phyloP scores from a whole-genome alignment of 2,329 filamentous ascomycete genomes.

The Teratosphaeria viscida region DNA sequence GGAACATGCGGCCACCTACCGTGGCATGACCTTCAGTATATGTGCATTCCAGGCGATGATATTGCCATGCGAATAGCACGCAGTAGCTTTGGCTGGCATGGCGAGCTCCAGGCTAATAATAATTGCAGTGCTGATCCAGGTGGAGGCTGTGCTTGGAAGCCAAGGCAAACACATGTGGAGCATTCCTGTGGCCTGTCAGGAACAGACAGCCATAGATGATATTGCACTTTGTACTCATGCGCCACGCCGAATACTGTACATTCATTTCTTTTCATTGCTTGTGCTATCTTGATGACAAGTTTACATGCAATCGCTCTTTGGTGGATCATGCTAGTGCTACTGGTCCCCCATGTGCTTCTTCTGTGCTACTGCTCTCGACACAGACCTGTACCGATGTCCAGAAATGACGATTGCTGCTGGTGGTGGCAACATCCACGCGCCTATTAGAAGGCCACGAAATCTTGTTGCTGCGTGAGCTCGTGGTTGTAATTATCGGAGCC shows the following conservation, averaged over 20 bases:
- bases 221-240: background rate
- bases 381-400: background rate
- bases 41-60: background rate
- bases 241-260: background rate
- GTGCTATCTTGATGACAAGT: background rate
- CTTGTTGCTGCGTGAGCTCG: conserved; percentile 43
- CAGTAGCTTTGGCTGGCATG: background rate
- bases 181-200: background rate
- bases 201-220: too few relatives aligned
- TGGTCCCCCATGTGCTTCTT: background rate
- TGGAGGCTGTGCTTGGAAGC: conserved; percentile 4
- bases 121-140: background rate
- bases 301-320: background rate
- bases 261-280: background rate
- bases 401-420: background rate
- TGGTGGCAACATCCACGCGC: background rate
- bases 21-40: background rate
- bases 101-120: conserved; percentile 2
- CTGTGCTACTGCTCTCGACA: background rate
- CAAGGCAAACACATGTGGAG: background rate
- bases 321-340: background rate
- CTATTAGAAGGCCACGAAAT: conserved; percentile 32
- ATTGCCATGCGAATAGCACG: background rate
- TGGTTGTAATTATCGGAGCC: conserved; percentile 29
- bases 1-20: background rate